Percentiles rank a stretch among this genome's conserved stretches.
These are phyloP conservation scores for Tricholoma sp. DNA, from an alignment of 768 basidiomycete species.

Conservation along the genomic window DNA sequence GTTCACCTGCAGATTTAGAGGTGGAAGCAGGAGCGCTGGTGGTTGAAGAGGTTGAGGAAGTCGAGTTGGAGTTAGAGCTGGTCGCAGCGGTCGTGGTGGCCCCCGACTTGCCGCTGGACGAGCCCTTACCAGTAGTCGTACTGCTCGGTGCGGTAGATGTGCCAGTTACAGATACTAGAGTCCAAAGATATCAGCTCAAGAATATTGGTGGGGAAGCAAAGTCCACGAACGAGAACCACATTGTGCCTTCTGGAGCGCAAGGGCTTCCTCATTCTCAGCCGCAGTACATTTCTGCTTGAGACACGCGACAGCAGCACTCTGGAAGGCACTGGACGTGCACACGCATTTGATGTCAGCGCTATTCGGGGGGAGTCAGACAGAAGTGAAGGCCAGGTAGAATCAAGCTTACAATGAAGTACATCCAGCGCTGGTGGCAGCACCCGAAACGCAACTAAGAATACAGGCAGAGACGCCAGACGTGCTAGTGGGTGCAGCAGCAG, in stretches of 20 bases:
- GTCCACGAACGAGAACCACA: slow-evolving; percentile 21
- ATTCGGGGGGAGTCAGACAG: too few species aligned
- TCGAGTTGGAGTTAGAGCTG: neutral
- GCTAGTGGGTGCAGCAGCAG: neutral
- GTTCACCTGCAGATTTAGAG: neutral
- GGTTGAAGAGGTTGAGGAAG: neutral
- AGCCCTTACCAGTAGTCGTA: neutral
- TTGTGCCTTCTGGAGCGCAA: slow-evolving; percentile 22
- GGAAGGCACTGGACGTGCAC: slow-evolving; percentile 35
- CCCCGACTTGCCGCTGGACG: neutral
- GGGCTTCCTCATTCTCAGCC: slow-evolving; percentile 25
- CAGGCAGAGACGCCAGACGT: neutral
- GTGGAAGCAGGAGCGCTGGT: neutral
- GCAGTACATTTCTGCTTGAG: slow-evolving; percentile 29
- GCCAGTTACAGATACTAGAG: neutral
- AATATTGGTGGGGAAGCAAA: neutral
- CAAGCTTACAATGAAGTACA: neutral
- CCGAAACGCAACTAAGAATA: neutral
- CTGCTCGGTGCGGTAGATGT: neutral
- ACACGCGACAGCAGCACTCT: slow-evolving; percentile 26
- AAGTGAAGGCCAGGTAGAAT: neutral
- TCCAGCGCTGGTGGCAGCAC: neutral
- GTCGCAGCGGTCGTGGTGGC: neutral
- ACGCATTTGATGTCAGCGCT: slow-evolving; percentile 37
- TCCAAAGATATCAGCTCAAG: neutral